phyloP scores from a whole-genome alignment of 495 filamentous ascomycete species.

The Penicillium paxilli region DNA sequence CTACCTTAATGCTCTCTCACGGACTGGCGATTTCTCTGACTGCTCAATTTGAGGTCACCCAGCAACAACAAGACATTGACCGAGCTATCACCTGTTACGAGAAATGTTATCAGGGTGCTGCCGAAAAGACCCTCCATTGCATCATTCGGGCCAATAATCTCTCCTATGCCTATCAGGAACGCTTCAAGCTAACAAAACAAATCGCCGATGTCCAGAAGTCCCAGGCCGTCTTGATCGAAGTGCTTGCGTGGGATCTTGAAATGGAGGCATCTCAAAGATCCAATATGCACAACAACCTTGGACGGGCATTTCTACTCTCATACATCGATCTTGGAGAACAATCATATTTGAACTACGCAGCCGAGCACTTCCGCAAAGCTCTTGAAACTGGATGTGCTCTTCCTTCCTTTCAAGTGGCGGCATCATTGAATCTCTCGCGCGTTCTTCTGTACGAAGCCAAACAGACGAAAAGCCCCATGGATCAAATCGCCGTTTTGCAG shows the following conservation, averaged over 20 bases:
- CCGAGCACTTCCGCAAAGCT: background rate
- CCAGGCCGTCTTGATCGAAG: slow-evolving; percentile 2
- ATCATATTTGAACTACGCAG: background rate
- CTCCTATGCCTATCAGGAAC: background rate
- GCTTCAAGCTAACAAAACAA: background rate
- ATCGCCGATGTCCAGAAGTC: slow-evolving; percentile 1
- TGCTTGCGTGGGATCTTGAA: background rate
- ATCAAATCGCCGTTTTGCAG: background rate
- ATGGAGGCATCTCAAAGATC: background rate
- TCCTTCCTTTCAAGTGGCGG: background rate
- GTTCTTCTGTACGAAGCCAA: background rate
- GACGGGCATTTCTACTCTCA: slow-evolving; percentile 1
- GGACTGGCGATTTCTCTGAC: slow-evolving; percentile 3
- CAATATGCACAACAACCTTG: slow-evolving; percentile 1
- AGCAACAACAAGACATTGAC: slow-evolving; percentile 7
- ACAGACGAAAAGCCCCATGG: background rate
- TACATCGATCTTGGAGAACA: background rate
- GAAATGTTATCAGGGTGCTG: slow-evolving; percentile 1
- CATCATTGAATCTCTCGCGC: background rate
- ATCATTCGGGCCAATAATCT: slow-evolving; percentile 1
- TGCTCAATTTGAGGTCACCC: slow-evolving; percentile 4
- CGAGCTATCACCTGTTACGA: slow-evolving; percentile 1
- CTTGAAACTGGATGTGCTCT: background rate
- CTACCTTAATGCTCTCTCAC: background rate
- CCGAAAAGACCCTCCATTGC: background rate